These are phyloP conservation scores for Mimosa bimucronata DNA, from an alignment of 306 rosid species.

Conservation along the genomic window DNA sequence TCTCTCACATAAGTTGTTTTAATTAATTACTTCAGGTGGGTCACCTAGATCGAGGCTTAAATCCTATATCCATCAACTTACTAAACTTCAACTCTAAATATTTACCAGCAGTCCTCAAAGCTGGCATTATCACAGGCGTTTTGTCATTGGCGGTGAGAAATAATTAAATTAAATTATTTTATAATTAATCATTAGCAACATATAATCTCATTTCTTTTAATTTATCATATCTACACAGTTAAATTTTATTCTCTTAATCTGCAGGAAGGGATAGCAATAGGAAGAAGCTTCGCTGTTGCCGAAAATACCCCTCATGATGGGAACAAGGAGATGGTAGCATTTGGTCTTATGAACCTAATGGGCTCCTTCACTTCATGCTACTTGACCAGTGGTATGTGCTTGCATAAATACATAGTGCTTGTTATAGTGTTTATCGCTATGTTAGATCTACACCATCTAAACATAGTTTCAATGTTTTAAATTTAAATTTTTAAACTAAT, in stretches of 20 bases:
- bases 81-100: slow-evolving; percentile 62
- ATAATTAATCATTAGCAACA: background rate
- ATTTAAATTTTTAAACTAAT: too few species aligned
- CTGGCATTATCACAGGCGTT: slow-evolving; percentile 66
- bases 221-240: background rate
- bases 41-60: slow-evolving; percentile 71
- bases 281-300: slow-evolving; percentile 78
- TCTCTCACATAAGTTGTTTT: background rate
- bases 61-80: slow-evolving; percentile 58
- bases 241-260: background rate
- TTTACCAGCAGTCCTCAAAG: slow-evolving; percentile 51
- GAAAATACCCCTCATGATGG: slow-evolving; percentile 86
- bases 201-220: background rate
- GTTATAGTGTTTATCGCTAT: too few species aligned
- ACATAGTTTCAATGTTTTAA: too few species aligned
- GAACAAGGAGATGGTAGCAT: slow-evolving; percentile 89
- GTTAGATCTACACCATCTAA: too few species aligned
- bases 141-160: slow-evolving; percentile 73
- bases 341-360: slow-evolving; percentile 80
- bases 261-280: slow-evolving; percentile 97
- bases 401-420: background rate
- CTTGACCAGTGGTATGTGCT: slow-evolving; percentile 74
- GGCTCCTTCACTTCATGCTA: slow-evolving; percentile 94
- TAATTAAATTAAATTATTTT: slow-evolving; percentile 5
- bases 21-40: slow-evolving; percentile 63